These are phyloP conservation scores for Quercus glauca DNA, from an alignment of 306 rosid species.

Conservation along the genomic window DNA sequence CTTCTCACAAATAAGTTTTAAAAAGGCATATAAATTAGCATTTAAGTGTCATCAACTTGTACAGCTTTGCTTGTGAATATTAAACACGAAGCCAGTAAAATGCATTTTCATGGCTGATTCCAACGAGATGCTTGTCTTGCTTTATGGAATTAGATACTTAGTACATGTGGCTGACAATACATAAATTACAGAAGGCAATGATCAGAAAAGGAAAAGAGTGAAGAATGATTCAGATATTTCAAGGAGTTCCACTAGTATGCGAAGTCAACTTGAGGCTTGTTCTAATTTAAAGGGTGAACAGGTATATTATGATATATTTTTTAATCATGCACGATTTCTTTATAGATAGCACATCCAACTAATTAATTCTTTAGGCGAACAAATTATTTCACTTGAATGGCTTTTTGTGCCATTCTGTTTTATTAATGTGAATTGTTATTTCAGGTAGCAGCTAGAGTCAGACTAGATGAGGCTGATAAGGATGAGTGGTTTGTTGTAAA, in stretches of 20 bases:
- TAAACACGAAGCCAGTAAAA: background rate
- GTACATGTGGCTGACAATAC: conserved; percentile 31
- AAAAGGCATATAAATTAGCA: background rate
- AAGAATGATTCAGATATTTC: conserved; percentile 79
- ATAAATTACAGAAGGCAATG: conserved; percentile 74
- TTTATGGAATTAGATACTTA: conserved; percentile 3
- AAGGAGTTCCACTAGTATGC: conserved; percentile 56
- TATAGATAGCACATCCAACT: background rate
- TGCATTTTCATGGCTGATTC: conserved; percentile 10
- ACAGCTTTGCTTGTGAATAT: background rate
- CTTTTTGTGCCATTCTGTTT: conserved; percentile 10
- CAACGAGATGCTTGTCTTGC: conserved; percentile 15
- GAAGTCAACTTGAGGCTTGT: conserved; percentile 67
- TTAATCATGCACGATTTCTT: background rate
- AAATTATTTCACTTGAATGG: background rate
- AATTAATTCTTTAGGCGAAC: background rate
- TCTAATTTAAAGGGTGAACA: conserved; percentile 90
- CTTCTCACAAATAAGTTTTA: conserved; percentile 6
- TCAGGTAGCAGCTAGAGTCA: conserved; percentile 97
- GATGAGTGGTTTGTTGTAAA: conserved; percentile 96
- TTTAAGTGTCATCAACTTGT: conserved; percentile 1
- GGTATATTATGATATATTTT: conserved; percentile 39
- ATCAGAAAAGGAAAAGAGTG: conserved; percentile 80
- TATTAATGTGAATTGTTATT: conserved; percentile 23
- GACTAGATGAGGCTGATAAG: conserved; percentile 77